Evolutionary conservation across 2,329 filamentous ascomycete species (phyloP), one percentile per base, ranked within the genome.

Genomic region (Graphiopsis chlorocephala): DNA sequence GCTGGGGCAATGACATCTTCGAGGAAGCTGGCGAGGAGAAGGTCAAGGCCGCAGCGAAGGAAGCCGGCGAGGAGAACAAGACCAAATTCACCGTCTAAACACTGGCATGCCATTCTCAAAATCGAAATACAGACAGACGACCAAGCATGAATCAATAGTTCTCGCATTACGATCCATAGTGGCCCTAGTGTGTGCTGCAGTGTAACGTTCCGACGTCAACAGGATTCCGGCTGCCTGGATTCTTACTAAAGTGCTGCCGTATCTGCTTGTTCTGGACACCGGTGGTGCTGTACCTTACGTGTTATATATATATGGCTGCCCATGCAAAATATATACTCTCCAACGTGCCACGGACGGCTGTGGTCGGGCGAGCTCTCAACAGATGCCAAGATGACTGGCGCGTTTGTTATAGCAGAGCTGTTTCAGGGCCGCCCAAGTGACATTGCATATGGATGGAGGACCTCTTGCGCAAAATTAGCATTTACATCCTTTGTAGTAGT

Each of bases 1-100:
- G 74, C 14, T 82, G 79, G 81, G 81, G 80, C 0, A 76, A 74
- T 48, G 78, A 82, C 67, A 81, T 82, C 29, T 82, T 82, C 65
- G 76, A 78, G 26, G 79, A 82, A 70, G 68, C 77, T 0, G 76
- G 77, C 1, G 77, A 80, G 23, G 76, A 76, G 4, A 70, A 74
- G 42, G 73, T 77, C 4, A 75, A 74, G 70, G 68, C 72, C 23
- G 70, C 74, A 55, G 78, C 76, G 11, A 66, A 59, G 59, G 77
- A 77, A 33, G 69, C 73, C 6, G 78, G 70, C 0, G 73, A 73
- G 38, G 75, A 76, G 68, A 78, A 79, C 69, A 70, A 76, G 68
- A 70, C 68, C 23, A 78, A 77, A 65, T 79, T 78, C 62, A 72
- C 65, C 2, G 66, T 67, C 6, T 68, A 64, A 63, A n/a, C 38